Percentiles rank a stretch among this genome's conserved stretches.
Evolutionary conservation across 192 early-diverging fungal genomes (phyloP).

Genomic region (Backusella australiensis): DNA sequence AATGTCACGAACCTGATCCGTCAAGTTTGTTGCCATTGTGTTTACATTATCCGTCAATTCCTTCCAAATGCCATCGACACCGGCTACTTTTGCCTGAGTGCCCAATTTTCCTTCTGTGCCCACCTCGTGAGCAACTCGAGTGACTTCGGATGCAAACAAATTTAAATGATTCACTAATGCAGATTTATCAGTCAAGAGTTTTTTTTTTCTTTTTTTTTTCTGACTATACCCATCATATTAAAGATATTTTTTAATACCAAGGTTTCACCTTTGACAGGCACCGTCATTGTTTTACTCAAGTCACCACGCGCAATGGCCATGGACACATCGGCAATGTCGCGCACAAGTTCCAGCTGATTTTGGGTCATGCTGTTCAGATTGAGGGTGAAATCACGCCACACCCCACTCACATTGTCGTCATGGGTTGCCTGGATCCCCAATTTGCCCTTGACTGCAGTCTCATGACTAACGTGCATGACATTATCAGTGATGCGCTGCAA

Average conservation of each 20-base stretch:
- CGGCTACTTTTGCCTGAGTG: constrained; percentile 56
- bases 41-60: constrained; percentile 70
- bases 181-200: background rate
- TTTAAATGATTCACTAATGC: constrained; percentile 53
- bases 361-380: constrained; percentile 59
- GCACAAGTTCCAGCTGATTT: constrained; percentile 56
- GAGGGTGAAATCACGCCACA: constrained; percentile 53
- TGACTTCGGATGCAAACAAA: constrained; percentile 29
- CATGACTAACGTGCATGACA: constrained; percentile 63
- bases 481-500: constrained; percentile 53
- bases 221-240: constrained; percentile 46
- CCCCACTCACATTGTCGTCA: constrained; percentile 33
- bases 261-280: constrained; percentile 58
- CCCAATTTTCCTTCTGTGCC: constrained; percentile 70
- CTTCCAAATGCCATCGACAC: constrained; percentile 65
- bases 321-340: constrained; percentile 61
- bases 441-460: constrained; percentile 68
- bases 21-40: constrained; percentile 66
- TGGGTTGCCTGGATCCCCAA: constrained; percentile 64
- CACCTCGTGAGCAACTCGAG: constrained; percentile 60
- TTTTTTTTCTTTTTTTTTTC: background rate
- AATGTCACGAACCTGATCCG: constrained; percentile 65
- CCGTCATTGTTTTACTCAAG: constrained; percentile 56
- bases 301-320: constrained; percentile 58
- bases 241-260: constrained; percentile 54